These are phyloP conservation scores for Penicillium sp. DNA, from an alignment of 2,329 filamentous ascomycete genomes.

Conservation along the genomic window DNA sequence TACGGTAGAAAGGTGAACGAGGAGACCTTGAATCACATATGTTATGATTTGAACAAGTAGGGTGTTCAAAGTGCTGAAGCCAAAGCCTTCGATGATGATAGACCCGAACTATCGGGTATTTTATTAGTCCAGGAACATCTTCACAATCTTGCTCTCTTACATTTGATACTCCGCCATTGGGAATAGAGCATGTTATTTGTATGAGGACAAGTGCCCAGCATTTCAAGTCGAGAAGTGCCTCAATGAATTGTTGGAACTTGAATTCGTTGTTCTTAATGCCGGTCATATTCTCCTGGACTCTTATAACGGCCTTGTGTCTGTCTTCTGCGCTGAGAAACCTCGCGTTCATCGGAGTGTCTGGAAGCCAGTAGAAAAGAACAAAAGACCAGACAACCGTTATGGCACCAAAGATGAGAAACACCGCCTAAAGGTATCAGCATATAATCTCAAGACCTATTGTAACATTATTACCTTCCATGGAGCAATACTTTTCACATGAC, in stretches of 20 bases:
- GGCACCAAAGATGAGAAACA: not conserved
- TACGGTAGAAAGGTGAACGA: slow-evolving; percentile 9
- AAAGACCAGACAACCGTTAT: not conserved
- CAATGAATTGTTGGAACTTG: slow-evolving; percentile 30
- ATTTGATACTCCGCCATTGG: slow-evolving; percentile 33
- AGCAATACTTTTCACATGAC: not conserved
- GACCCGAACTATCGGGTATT: slow-evolving; percentile 16
- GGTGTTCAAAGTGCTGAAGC: slow-evolving; percentile 23
- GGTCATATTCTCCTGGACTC: slow-evolving; percentile 1
- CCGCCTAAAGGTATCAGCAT: not conserved
- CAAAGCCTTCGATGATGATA: slow-evolving; percentile 22
- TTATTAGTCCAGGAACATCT: not conserved
- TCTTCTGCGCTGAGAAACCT: not conserved
- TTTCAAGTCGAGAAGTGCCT: slow-evolving; percentile 39
- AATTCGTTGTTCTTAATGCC: slow-evolving; percentile 1
- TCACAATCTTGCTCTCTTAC: not conserved
- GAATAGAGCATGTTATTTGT: slow-evolving; percentile 30
- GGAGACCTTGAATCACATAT: slow-evolving; percentile 13
- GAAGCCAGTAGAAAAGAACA: not conserved
- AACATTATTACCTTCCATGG: slow-evolving; percentile 5
- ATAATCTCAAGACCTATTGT: not conserved
- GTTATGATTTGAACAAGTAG: slow-evolving; percentile 19
- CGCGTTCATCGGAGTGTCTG: not conserved
- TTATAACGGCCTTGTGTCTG: not conserved
- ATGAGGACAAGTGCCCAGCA: slow-evolving; percentile 36